Evolutionary conservation across 345 rosid species (phyloP), one percentile per base, ranked within the genome.

Genomic region (Melastoma malabathricum): DNA sequence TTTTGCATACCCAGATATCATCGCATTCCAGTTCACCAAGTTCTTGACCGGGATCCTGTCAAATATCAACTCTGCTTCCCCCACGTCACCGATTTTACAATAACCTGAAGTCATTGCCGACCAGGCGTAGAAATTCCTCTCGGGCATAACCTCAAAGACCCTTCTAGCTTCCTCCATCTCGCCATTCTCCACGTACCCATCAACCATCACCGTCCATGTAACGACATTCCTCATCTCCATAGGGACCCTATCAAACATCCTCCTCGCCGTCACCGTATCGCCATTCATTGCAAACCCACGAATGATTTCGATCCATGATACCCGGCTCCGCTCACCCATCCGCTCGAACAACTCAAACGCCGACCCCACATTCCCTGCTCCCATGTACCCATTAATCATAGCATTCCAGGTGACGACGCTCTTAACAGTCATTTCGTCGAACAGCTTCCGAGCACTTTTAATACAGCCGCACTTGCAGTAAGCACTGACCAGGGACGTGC

Each of bases 101-200:
- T 74, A 82, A 52, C 88, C 94, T 3, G 86, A 82, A 63, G 79
- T 70, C 86, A 87, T 76, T n/a, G 80, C 65, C 29, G 94, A 84
- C 90, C 90, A 87, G 12, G 65, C 78, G 47, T 58, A 84, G 41
- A 68, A 74, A 58, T 84, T 88, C 71, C 81, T 82, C 54, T 68
- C 66, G 3, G 79, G 88, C 84, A 82, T 76, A 8, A 44, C 60
- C 51, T 84, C 75, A n/a, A 88, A 84, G 48, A 81, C 44, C 46
- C 44, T 51, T 50, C 67, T 74, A 6, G 89, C 94, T 58, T 62
- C 66, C 45, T 64, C 77, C 79, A 79, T 77, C 50, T 69, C 76
- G 57, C 80, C 77, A 39, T 63, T 75, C 44, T 68, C 62, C 7
- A 67, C 73, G 10, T 79, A 82, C 6, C 75, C 86, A 61, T 83